A percentile compares a stretch with the other conserved stretches of the same genome.
phyloP scores from a whole-genome alignment of 129 eudicot species.

The Scalesia atractyloides region DNA sequence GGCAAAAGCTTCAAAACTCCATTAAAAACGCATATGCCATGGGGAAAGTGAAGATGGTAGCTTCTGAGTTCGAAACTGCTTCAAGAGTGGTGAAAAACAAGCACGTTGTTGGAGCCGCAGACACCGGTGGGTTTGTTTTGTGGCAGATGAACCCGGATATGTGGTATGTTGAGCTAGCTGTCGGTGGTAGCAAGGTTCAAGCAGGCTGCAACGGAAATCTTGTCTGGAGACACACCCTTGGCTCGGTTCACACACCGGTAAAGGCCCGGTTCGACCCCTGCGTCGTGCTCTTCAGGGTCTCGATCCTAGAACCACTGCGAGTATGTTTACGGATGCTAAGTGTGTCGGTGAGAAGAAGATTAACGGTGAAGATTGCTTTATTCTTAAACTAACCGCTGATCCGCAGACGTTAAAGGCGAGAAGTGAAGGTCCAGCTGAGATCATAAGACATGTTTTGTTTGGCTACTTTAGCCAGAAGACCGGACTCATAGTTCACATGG shows the following conservation, averaged over 20 bases:
- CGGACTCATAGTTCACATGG: constrained; percentile 39
- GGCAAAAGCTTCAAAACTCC: constrained; percentile 6
- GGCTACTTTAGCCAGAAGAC: constrained; percentile 72
- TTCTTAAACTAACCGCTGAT: constrained; percentile 57
- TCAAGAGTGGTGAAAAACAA: background rate
- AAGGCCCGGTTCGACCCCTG: constrained; percentile 63
- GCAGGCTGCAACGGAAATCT: constrained; percentile 67
- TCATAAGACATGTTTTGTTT: constrained; percentile 63
- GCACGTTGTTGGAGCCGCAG: constrained; percentile 38
- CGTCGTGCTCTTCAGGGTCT: constrained; percentile 60
- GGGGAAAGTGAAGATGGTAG: constrained; percentile 13
- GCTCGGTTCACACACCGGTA: constrained; percentile 75
- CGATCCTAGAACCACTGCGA: constrained; percentile 1
- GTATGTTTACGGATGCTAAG: constrained; percentile 60
- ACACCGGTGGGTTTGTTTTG: constrained; percentile 63
- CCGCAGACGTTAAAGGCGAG: constrained; percentile 25
- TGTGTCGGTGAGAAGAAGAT: constrained; percentile 74
- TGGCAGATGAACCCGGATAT: constrained; percentile 80
- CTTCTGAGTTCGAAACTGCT: background rate
- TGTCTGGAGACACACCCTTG: constrained; percentile 51
- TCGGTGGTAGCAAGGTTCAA: constrained; percentile 68
- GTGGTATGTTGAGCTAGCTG: constrained; percentile 78
- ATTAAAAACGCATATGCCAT: background rate
- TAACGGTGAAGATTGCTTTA: constrained; percentile 69
- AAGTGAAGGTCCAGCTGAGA: constrained; percentile 73